Evolutionary conservation across 78 protist genomes (phyloP), one percentile per base, ranked within the genome.

Genomic region (Dictyostelium purpureum): DNA sequence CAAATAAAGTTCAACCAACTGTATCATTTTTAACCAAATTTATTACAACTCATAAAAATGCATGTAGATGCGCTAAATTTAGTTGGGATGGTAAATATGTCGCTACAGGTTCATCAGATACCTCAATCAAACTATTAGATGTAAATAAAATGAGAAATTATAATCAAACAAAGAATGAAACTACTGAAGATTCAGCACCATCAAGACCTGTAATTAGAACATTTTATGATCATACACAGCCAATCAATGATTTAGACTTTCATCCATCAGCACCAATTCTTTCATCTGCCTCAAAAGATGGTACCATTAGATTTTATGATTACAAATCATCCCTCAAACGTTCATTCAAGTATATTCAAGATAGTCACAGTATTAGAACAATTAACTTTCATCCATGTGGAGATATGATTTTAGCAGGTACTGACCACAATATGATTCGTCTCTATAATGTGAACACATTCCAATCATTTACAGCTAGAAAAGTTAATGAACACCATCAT

Each of bases 21-120:
- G 45, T 57, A 69, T 69, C 95, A 40, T 73, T 74, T 82, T 35
- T 71, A 49, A 94, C 96, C 0, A 79, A 82, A 59, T 94, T 90
- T 81, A 79, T 94, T 37, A 94, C 96, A 37, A 90, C 96, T 21
- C 96, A 94, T 57, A 89, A 94, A 74, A 89, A 94, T 76, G 93
- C 95, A 51, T 90, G 95, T 70, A 81, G 96, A 69, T 79, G 83
- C 49, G 95, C 95, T 45, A 85, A 47, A 18, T 95, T 95, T 67
- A 91, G 90, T 67, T 70, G 95, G 73, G 93, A 79, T 63, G 97
- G 97, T 16, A 91, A 74, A 56, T 65, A 67, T 45, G 95, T 95
- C 6, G 97, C 97, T 14, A 91, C 97, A 5, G 97, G 97, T 1
- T 87, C 93, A n/a, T 74, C 89, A 1, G 97, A 95, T 77, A 85